Percentiles rank a stretch among this genome's conserved stretches.
These are phyloP conservation scores for Colletotrichum orchidophilum DNA, from an alignment of 2,329 filamentous ascomycete genomes.

Conservation along the genomic window DNA sequence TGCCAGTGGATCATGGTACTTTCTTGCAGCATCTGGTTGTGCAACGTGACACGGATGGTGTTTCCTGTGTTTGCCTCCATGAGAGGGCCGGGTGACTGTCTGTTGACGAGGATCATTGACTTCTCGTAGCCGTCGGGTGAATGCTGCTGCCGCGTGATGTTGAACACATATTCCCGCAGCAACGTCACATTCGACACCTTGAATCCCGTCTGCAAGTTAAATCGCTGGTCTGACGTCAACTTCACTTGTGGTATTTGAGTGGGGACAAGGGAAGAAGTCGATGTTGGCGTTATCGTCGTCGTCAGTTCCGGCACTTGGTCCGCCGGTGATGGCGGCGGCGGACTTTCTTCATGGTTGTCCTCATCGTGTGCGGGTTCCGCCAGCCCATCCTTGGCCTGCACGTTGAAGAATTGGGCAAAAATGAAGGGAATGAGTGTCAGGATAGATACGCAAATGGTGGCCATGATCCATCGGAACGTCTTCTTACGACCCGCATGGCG, in stretches of 20 bases:
- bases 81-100: slow-evolving; percentile 72
- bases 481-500: slow-evolving; percentile 15
- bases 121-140: slow-evolving; percentile 65
- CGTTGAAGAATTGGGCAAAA: slow-evolving; percentile 28
- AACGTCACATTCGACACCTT: slow-evolving; percentile 8
- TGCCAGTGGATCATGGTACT: slow-evolving; percentile 74
- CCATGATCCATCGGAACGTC: slow-evolving; percentile 28
- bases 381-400: slow-evolving; percentile 12
- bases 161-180: slow-evolving; percentile 63
- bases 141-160: slow-evolving; percentile 58
- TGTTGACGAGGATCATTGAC: slow-evolving; percentile 69
- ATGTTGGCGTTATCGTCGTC: not conserved
- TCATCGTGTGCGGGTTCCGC: slow-evolving; percentile 15
- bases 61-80: slow-evolving; percentile 60
- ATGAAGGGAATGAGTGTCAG: slow-evolving; percentile 27
- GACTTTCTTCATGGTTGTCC: slow-evolving; percentile 10
- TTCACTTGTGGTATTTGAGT: slow-evolving; percentile 17
- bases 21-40: slow-evolving; percentile 47
- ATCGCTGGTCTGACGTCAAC: slow-evolving; percentile 20
- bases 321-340: not conserved
- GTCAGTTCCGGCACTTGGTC: slow-evolving; percentile 3
- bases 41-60: slow-evolving; percentile 50
- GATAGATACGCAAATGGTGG: slow-evolving; percentile 25
- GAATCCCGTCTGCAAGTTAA: slow-evolving; percentile 23
- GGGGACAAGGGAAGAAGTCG: not conserved